Evolutionary conservation across 2,329 filamentous ascomycete genomes (phyloP).

Genomic region (Graphilbum fragrans): DNA sequence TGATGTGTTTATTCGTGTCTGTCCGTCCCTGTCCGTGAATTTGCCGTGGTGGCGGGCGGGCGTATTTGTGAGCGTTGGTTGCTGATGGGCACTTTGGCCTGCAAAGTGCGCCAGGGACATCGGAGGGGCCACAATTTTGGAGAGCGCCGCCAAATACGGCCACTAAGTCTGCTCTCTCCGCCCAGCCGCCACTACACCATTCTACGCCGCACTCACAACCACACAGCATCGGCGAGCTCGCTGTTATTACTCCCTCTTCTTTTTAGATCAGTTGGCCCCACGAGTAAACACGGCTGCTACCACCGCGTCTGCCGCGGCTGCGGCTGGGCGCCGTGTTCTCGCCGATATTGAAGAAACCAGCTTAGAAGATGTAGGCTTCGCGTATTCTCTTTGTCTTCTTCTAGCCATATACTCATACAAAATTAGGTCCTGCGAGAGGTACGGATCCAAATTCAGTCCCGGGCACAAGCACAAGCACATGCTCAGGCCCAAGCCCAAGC

Average conservation of each 20-base stretch:
- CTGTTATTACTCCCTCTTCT: not conserved
- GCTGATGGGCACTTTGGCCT: not conserved
- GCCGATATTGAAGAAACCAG: conserved; percentile 43
- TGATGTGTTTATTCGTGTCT: no score
- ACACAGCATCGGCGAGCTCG: no score
- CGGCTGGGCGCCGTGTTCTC: conserved; percentile 36
- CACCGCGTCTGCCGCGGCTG: conserved; percentile 17
- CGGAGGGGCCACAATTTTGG: no score
- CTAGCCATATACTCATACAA: conserved; percentile 5
- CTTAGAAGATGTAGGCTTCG: conserved; percentile 42
- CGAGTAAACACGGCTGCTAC: not conserved
- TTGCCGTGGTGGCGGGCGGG: no score
- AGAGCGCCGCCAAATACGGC: no score
- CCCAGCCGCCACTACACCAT: no score
- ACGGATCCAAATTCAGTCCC: conserved; percentile 3
- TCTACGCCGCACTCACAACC: no score
- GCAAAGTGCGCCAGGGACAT: no score
- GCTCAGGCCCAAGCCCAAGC: not conserved
- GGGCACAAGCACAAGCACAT: not conserved
- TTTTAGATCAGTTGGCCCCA: not conserved
- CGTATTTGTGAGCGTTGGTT: not conserved
- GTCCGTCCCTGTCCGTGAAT: no score
- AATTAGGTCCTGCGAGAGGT: conserved; percentile 4
- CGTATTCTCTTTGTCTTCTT: not conserved
- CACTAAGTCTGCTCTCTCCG: no score